Conservation (phyloP, 2,329 filamentous ascomycete genomes). For the Gaeumannomyces sp. region DNA sequence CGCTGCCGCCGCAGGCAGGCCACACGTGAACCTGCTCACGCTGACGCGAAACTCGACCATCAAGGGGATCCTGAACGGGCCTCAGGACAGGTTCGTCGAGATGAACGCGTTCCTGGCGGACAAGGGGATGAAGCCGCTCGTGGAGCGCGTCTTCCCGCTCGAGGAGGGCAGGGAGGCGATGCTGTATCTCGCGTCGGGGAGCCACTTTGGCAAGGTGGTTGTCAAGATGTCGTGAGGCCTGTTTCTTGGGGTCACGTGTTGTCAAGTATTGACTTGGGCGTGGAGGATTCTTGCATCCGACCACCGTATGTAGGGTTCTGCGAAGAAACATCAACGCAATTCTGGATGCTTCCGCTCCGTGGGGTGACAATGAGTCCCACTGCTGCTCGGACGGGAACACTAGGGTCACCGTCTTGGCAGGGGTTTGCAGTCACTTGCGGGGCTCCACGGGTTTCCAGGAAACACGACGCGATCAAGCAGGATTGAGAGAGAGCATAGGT, state of each 20-base stretch:
- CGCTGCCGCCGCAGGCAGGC: conserved; percentile 31
- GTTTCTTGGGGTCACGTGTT: background rate
- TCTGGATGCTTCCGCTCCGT: too few species aligned
- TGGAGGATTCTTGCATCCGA: too few species aligned
- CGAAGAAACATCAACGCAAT: too few species aligned
- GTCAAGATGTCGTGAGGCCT: conserved; percentile 25
- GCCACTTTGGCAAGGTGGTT: conserved; percentile 49
- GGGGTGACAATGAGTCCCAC: too few species aligned
- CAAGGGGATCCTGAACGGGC: conserved; percentile 56
- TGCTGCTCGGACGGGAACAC: too few species aligned
- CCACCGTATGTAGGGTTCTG: too few species aligned
- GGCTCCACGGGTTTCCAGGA: too few species aligned
- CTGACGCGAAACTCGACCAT: conserved; percentile 39
- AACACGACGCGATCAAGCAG: too few species aligned
- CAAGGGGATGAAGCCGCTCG: conserved; percentile 32
- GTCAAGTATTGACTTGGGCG: too few species aligned
- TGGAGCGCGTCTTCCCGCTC: conserved; percentile 38
- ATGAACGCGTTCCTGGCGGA: conserved; percentile 40
- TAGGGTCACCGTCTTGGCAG: too few species aligned
- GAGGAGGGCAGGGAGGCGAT: conserved; percentile 37
- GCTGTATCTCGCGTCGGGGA: conserved; percentile 41
- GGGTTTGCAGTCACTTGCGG: too few species aligned
- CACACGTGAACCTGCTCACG: conserved; percentile 55
- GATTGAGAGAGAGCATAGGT: too few species aligned
- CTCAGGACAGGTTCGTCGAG: conserved; percentile 46